These are phyloP conservation scores for Rhizopus arrhizus DNA, from an alignment of 371 early-diverging fungal genomes.

Conservation along the genomic window DNA sequence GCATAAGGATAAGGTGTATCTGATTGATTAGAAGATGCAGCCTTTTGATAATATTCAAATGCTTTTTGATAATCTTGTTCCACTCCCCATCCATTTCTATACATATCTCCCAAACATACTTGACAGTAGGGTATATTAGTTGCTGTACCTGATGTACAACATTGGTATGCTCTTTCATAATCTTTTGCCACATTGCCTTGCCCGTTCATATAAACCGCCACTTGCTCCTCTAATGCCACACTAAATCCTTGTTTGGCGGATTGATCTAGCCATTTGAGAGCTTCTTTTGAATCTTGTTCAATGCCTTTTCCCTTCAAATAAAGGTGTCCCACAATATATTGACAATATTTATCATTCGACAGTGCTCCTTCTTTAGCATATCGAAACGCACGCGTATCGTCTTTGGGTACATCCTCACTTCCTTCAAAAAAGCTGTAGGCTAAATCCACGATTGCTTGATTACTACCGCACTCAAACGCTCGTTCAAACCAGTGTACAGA, in stretches of 20 bases:
- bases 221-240: constrained; percentile 45
- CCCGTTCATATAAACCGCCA: constrained; percentile 37
- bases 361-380: constrained; percentile 44
- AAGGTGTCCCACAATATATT: constrained; percentile 46
- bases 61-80: constrained; percentile 43
- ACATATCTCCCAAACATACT: constrained; percentile 47
- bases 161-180: constrained; percentile 35
- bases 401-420: constrained; percentile 25
- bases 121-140: constrained; percentile 43
- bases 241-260: constrained; percentile 49
- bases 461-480: constrained; percentile 42
- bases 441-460: constrained; percentile 45
- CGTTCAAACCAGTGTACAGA: constrained; percentile 43
- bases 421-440: constrained; percentile 46
- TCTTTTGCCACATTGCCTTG: constrained; percentile 30
- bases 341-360: constrained; percentile 47
- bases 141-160: constrained; percentile 29
- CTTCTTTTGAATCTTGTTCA: constrained; percentile 26
- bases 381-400: constrained; percentile 33
- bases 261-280: constrained; percentile 36
- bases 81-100: constrained; percentile 44
- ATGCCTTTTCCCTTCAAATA: constrained; percentile 33
- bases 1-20: constrained; percentile 48
- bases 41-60: constrained; percentile 46
- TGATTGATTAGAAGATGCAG: constrained; percentile 36